Evolutionary conservation across 2,329 filamentous ascomycete species (phyloP).

Genomic region (Epichloe aotearoae): DNA sequence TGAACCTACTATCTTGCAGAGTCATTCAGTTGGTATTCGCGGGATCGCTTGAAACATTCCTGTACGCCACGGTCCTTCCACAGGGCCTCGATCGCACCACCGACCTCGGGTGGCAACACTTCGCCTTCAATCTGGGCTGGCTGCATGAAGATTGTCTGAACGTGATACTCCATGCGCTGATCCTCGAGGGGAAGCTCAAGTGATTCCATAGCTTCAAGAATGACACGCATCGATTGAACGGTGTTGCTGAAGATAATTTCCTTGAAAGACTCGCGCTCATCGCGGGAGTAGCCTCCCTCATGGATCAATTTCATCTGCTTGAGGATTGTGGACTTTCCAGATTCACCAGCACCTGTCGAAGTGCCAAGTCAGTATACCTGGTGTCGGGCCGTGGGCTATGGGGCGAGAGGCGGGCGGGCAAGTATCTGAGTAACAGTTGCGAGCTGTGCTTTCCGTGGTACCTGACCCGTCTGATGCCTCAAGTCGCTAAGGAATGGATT

Average conservation of each 20-base stretch:
- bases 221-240: constrained; percentile 56
- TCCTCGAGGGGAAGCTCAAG: constrained; percentile 75
- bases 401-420: neutral
- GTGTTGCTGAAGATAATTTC: constrained; percentile 61
- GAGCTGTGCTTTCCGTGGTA: neutral
- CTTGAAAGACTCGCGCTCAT: constrained; percentile 60
- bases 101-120: constrained; percentile 85
- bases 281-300: constrained; percentile 95
- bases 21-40: constrained; percentile 94
- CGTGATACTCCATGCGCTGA: constrained; percentile 88
- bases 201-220: constrained; percentile 56
- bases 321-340: constrained; percentile 35
- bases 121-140: constrained; percentile 94
- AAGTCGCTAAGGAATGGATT: neutral
- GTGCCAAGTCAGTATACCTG: neutral
- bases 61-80: constrained; percentile 92
- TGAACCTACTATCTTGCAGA: constrained; percentile 72
- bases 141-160: constrained; percentile 98
- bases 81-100: constrained; percentile 78
- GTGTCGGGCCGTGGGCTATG: neutral
- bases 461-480: neutral
- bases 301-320: constrained; percentile 85
- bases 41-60: constrained; percentile 87
- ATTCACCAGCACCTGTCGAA: constrained; percentile 77
- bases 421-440: neutral